These are phyloP conservation scores for Lodderomyces orthopsilosis DNA, from an alignment of 1,139 yeast species.

Conservation along the genomic window DNA sequence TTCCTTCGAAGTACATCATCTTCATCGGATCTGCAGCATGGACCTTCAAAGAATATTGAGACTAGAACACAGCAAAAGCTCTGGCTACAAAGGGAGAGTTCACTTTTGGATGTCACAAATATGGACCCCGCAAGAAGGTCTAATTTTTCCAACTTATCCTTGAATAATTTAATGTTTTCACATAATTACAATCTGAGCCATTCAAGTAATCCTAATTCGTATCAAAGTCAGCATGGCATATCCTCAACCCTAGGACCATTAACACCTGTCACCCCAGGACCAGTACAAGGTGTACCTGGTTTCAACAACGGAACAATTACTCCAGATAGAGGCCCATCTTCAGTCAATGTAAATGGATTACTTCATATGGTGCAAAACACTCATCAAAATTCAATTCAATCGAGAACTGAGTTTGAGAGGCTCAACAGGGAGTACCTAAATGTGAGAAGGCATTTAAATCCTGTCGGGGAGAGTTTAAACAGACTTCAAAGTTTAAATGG, in stretches of 20 bases:
- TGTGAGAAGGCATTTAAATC: slow-evolving; percentile 66
- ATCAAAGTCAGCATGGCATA: neutral
- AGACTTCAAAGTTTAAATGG: slow-evolving; percentile 32
- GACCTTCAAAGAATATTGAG: slow-evolving; percentile 18
- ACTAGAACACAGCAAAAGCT: slow-evolving; percentile 80
- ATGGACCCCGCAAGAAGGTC: slow-evolving; percentile 33
- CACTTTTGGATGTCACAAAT: slow-evolving; percentile 54
- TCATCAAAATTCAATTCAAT: slow-evolving; percentile 52
- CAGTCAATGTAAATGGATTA: slow-evolving; percentile 30
- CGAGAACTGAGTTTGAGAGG: slow-evolving; percentile 73
- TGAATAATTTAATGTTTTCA: slow-evolving; percentile 47
- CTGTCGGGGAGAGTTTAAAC: slow-evolving; percentile 60
- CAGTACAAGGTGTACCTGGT: neutral
- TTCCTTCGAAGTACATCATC: slow-evolving; percentile 23
- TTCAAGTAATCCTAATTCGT: slow-evolving; percentile 7
- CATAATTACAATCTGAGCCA: slow-evolving; percentile 29
- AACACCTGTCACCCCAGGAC: slow-evolving; percentile 10
- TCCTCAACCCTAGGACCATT: slow-evolving; percentile 2
- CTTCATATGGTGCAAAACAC: slow-evolving; percentile 28
- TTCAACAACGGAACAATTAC: neutral
- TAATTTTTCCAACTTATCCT: slow-evolving; percentile 44
- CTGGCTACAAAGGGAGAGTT: slow-evolving; percentile 80
- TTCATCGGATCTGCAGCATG: slow-evolving; percentile 11
- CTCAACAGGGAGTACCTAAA: slow-evolving; percentile 71
- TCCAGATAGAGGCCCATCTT: slow-evolving; percentile 8